Evolutionary conservation across 176 grass and related monocot species (phyloP), one percentile per base, ranked within the genome.

Genomic region (Thinopyrum elongatum): DNA sequence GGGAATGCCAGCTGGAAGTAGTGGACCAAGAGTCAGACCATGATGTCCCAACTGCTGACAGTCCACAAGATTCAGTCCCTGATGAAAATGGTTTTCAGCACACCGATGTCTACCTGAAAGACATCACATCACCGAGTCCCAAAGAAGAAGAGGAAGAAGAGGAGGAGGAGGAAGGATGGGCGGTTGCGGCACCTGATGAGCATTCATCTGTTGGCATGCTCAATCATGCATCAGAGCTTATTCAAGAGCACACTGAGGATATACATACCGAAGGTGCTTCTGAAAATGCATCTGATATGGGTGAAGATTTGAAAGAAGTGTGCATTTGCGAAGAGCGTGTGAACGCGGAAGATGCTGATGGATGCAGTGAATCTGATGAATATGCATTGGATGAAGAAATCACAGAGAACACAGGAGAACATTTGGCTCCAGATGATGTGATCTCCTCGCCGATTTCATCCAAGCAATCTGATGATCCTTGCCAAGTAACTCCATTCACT

Each of bases 31-130:
- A 91, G 27, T 58, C 34, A 22, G 82, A 83, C 17, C 61, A 76
- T 84, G 80, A 49, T 76, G 55, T 72, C 66, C 81, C 76, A 58
- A 71, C 82, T 47, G 86, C 57, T 82, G 77, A 86, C 14, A 73
- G 83, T 84, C 67, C 88, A 6, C 82, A 85, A 36, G 80, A 95
- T 79, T 87, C 89, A 84, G 60, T 69, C 67, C 61, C 46, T 79
- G 76, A 76, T 84, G 82, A 39, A 82, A 83, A 91, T 88, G 77
- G 42, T 17, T 75, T 89, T 71, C 55, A 83, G 76, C 65, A 88
- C 12, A 29, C 70, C 65, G 35, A 88, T 80, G 42, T 81, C 65
- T 77, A 81, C 65, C 55, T 88, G 39, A 71, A 59, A 42, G 59
- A 41, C 60, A 89, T 82, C 4, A 23, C 67, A 80, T 73, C 69